Evolutionary conservation across 2,329 filamentous ascomycete genomes (phyloP), one percentile per base, ranked within the genome.

Genomic region (Ilyonectria robusta): DNA sequence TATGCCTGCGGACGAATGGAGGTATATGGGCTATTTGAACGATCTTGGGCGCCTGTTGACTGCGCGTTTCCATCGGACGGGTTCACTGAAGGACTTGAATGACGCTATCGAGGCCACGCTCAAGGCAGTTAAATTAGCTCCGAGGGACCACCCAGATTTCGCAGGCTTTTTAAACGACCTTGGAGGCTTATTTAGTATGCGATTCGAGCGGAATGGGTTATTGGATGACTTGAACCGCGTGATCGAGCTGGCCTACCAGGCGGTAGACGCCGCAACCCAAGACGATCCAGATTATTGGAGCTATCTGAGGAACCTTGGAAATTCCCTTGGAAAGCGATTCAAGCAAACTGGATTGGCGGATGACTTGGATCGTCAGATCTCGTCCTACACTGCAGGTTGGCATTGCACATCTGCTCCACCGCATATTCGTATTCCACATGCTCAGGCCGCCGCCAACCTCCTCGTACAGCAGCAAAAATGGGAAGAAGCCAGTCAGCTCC

Each of bases 121-220:
- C 17, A 55, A 11, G 3, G 51, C 51, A 21, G 51, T 55, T 13
- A n/a, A 55, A 17, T 37, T 13, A 3, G 17, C 51, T 1, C 13
- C 26, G 6, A 17, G 5, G 23, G 31, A 31, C 13, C 15, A 40
- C 13, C 31, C 51, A 15, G 13, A 31, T 23, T 2, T 9, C 35
- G 35, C 35, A 15, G n/a, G 23, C 51, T 40, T 37, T 40, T 15
- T 55, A 31, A 55, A 11, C 11, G 23, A 31, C n/a, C n/a, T 55
- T 19, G 31, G 31, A 40, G 19, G 10, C 15, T 15, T 21, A 15
- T 15, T 51, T 23, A 19, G 29, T 29, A 26, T 11, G 10, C 17
- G 47, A 44, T 60, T 53, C 35, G 46, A 60, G 21, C 46, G 29
- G 13, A 17, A 26, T 37, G 57, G 47, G 4, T 51, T 46, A 9